Evolutionary conservation across 768 basidiomycete species (phyloP).

Genomic region (Lactarius tabidus): DNA sequence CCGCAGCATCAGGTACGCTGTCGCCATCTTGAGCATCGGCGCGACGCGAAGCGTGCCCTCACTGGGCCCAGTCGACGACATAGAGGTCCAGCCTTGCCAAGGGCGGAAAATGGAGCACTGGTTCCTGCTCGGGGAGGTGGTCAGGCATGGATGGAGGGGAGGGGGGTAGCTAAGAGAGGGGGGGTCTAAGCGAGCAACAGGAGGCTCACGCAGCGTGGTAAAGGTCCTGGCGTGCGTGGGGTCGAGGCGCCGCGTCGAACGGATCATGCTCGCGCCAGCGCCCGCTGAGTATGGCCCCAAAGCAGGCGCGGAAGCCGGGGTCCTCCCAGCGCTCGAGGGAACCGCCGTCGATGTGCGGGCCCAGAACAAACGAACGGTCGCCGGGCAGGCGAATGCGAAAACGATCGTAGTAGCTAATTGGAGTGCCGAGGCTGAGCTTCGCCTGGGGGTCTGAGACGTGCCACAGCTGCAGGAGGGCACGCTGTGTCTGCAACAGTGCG

Average conservation of each 20-base stretch:
- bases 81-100: slow-evolving; percentile 66
- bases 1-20: slow-evolving; percentile 67
- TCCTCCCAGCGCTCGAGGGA: slow-evolving; percentile 76
- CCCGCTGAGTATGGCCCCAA: slow-evolving; percentile 55
- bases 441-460: slow-evolving; percentile 43
- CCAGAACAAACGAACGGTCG: slow-evolving; percentile 61
- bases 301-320: slow-evolving; percentile 51
- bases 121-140: slow-evolving; percentile 8
- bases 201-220: slow-evolving; percentile 22
- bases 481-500: slow-evolving; percentile 52
- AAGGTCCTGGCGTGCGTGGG: slow-evolving; percentile 44
- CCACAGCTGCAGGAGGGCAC: slow-evolving; percentile 56
- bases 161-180: neutral
- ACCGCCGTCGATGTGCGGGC: slow-evolving; percentile 61
- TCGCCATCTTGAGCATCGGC: slow-evolving; percentile 61
- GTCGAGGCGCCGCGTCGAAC: slow-evolving; percentile 55
- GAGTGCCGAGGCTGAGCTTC: slow-evolving; percentile 47
- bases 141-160: neutral
- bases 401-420: slow-evolving; percentile 75
- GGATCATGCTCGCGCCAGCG: slow-evolving; percentile 65
- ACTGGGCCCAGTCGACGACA: slow-evolving; percentile 48
- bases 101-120: slow-evolving; percentile 36
- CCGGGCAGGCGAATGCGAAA: slow-evolving; percentile 71
- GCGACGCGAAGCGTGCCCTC: slow-evolving; percentile 69
- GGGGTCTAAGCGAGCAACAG: neutral